Base-by-base conservation (phyloP, 331 rosid genomes). In the Acacia pycnantha region DNA sequence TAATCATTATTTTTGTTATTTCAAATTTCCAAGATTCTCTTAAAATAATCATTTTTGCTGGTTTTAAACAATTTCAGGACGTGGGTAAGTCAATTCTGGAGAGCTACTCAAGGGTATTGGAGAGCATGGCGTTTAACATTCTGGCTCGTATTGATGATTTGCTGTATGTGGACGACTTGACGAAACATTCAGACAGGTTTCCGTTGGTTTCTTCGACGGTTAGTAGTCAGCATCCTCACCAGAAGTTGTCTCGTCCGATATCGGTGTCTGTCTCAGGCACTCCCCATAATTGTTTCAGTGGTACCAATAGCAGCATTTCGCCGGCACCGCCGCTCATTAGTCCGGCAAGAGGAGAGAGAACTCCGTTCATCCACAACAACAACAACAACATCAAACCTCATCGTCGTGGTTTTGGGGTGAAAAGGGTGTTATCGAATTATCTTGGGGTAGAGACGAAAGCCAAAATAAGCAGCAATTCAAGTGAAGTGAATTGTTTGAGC, bases 101-200 rank as follows among this genome's bases (percentile, higher is more conserved):
- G 91, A 91, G 97, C 95, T 96, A 94, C 74, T 96, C 99, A 8
- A 89, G 99, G 86, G 98, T 96, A 26, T 81, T 96, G 84, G 99
- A 96, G 93, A 96, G 99, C 92, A 92, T 94, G 82, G 98, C 99
- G 37, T 96, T 88, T 48, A 96, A 96, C 79, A 88, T 96, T 1
- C 86, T 91, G 26, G 94, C 99, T 14, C 97, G 99, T 4, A 92
- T 96, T 0, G 99, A 96, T 72, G 99, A 96, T 85, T 84, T 96
- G 68, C 88, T 92, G 19, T 86, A 94, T 13, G 98, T 96, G 22
- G 98, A 96, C 70, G 94, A 96, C 88, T 77, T 94, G 78, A 94
- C 90, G 0, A 94, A 91, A 76, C 89, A 88, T 77, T 88, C 97
- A 8, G 98, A 96, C 74, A 92, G 78, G 41, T 88, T 86, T 85